These are phyloP conservation scores for Chaetoceros muelleri DNA, from an alignment of 108 stramenopile genomes.

Conservation along the genomic window DNA sequence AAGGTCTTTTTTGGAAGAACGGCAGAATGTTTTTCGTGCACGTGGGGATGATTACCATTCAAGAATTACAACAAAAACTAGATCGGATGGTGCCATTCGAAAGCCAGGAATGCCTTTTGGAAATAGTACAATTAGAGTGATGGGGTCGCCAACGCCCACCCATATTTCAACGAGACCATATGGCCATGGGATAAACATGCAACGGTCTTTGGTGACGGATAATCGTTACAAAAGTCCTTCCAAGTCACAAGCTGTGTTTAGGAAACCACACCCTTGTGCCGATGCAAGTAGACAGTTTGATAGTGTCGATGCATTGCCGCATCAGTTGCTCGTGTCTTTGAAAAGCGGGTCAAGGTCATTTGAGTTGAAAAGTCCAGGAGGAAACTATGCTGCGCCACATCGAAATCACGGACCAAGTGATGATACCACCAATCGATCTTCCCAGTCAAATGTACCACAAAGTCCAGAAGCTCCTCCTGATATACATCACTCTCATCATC, in stretches of 20 bases:
- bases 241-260: neutral
- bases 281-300: neutral
- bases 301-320: neutral
- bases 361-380: too few relatives aligned
- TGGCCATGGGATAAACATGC: too few relatives aligned
- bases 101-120: neutral
- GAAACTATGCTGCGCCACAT: too few relatives aligned
- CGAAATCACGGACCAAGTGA: neutral
- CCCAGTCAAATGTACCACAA: neutral
- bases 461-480: slow-evolving; percentile 37
- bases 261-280: neutral
- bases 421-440: neutral
- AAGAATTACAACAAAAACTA: neutral
- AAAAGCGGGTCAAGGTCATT: too few relatives aligned
- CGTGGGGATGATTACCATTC: neutral
- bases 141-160: slow-evolving; percentile 63
- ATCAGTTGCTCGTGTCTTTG: neutral
- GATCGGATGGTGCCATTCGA: neutral
- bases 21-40: neutral
- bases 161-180: slow-evolving; percentile 28
- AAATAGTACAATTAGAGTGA: slow-evolving; percentile 32
- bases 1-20: neutral
- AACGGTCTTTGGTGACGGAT: too few relatives aligned
- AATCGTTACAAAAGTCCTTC: too few relatives aligned
- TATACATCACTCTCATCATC: slow-evolving; percentile 25